These are phyloP conservation scores for Tolypocladium pustulatum DNA, from an alignment of 2,329 filamentous ascomycete genomes.

Conservation along the genomic window DNA sequence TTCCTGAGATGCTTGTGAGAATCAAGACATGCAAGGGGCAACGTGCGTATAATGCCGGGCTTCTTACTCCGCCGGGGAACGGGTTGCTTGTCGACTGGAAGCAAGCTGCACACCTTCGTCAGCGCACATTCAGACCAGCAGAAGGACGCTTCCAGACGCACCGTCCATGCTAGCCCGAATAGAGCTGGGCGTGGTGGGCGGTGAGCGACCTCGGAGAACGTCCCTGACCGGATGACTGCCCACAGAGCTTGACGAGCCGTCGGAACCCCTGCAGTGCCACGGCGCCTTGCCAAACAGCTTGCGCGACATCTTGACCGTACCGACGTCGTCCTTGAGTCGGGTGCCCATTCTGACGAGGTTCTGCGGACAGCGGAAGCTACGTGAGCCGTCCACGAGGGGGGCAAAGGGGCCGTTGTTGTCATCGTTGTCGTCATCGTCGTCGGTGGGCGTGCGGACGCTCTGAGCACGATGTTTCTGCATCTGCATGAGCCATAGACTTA, in stretches of 20 bases:
- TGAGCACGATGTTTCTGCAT: background rate
- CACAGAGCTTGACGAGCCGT: conserved; percentile 25
- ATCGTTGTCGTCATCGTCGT: conserved; percentile 4
- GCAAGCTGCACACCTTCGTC: conserved; percentile 4
- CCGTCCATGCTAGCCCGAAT: conserved; percentile 3
- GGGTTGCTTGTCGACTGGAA: conserved; percentile 9
- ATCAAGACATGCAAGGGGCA: background rate
- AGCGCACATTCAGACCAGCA: background rate
- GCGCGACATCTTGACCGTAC: conserved; percentile 15
- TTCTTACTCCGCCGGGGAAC: conserved; percentile 24
- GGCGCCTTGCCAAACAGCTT: conserved; percentile 30
- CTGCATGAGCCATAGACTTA: background rate
- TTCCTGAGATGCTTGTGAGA: conserved; percentile 24
- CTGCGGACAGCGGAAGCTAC: conserved; percentile 9
- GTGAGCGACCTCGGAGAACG: conserved; percentile 25
- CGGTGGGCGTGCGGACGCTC: background rate
- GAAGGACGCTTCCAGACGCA: background rate
- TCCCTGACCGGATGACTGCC: conserved; percentile 31
- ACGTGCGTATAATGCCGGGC: background rate
- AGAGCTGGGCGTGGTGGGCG: conserved; percentile 17
- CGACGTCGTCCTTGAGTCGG: conserved; percentile 21
- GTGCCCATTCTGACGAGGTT: conserved; percentile 12
- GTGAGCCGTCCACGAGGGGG: conserved; percentile 4
- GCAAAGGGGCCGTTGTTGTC: conserved; percentile 7
- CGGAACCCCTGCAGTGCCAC: conserved; percentile 29